Evolutionary conservation across 768 basidiomycete species (phyloP).

Genomic region (Pleurotus platypus): DNA sequence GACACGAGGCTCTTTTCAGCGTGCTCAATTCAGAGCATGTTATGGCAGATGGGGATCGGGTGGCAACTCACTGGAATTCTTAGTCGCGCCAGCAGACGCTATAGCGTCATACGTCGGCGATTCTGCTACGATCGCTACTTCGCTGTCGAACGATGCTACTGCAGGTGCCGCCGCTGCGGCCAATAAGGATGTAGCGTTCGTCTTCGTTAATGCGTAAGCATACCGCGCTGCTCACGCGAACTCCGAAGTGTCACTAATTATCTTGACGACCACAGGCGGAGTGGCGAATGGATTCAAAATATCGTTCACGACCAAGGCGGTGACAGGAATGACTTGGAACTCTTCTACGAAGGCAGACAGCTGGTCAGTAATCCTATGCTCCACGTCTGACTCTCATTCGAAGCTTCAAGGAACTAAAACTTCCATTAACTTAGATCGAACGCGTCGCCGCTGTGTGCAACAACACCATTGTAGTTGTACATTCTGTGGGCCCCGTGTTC

Average conservation of each 20-base stretch:
- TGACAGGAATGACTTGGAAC: slow-evolving; percentile 59
- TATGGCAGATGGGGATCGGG: not conserved
- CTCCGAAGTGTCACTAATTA: not conserved
- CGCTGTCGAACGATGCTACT: slow-evolving; percentile 56
- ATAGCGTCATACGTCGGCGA: slow-evolving; percentile 67
- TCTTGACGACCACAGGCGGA: not conserved
- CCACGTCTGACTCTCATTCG: slow-evolving; percentile 15
- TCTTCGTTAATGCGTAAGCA: slow-evolving; percentile 66
- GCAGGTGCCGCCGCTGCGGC: slow-evolving; percentile 43
- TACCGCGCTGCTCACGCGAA: not conserved
- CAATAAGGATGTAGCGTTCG: slow-evolving; percentile 63
- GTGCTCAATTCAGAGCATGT: not conserved
- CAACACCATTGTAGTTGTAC: slow-evolving; percentile 69
- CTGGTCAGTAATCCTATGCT: slow-evolving; percentile 47
- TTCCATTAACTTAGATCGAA: not conserved
- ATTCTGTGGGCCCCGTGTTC: slow-evolving; percentile 59
- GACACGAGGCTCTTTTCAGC: too few species aligned
- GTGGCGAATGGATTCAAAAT: not conserved
- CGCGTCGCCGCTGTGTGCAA: slow-evolving; percentile 20
- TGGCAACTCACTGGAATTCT: not conserved
- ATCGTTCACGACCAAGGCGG: not conserved
- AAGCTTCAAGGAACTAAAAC: slow-evolving; percentile 52
- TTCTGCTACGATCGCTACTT: slow-evolving; percentile 64
- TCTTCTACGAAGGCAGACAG: slow-evolving; percentile 69
- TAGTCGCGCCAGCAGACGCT: slow-evolving; percentile 66